Evolutionary conservation across 2,329 filamentous ascomycete genomes (phyloP), one percentile per base, ranked within the genome.

Genomic region (Fusarium marasasianum): DNA sequence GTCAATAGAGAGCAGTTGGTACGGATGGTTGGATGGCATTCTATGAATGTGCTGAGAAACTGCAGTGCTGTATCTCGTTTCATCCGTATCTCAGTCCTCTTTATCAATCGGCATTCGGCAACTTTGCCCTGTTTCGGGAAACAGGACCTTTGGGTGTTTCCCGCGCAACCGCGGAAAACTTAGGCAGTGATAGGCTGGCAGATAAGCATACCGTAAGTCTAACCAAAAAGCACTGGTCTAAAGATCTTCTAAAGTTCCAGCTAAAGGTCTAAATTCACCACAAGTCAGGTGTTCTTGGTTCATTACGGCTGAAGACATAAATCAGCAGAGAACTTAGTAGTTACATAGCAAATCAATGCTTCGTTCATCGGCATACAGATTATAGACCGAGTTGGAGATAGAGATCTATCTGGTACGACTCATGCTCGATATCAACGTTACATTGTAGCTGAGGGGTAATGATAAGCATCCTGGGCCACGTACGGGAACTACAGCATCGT

Each of bases 131-230:
- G 4, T 37, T 17, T 26, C 17, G 5, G 20, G 50, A 29, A 59
- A 26, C 4, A 24, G 41, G n/a, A 44, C 15, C 8, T 8, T 9
- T 29, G 29, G 4, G 5, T 8, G 20, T 60, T 67, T 6, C 17
- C 65, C 65, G 53, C 63, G 65, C 50, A 6, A 1, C 51, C 65
- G 65, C 65, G 65, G 64, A 4, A 17, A 33, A 44, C 11, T 15
- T 26, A 26, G 24, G 24, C 24, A 26, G 24, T 26, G 24, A 26
- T 26, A 26, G 24, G 24, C 24, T 26, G 24, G 24, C 24, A 26
- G 24, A 26, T 26, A 26, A 26, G 24, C 24, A 26, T 26, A 26
- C 24, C 24, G 24, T 26, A 26, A 26, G 24, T 26, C 24, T 26
- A 26, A 26, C 24, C 24, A 26, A 26, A 26, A 26, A 26, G 24